These are phyloP conservation scores for Amanita phalloides DNA, from an alignment of 768 basidiomycete genomes.

Conservation along the genomic window DNA sequence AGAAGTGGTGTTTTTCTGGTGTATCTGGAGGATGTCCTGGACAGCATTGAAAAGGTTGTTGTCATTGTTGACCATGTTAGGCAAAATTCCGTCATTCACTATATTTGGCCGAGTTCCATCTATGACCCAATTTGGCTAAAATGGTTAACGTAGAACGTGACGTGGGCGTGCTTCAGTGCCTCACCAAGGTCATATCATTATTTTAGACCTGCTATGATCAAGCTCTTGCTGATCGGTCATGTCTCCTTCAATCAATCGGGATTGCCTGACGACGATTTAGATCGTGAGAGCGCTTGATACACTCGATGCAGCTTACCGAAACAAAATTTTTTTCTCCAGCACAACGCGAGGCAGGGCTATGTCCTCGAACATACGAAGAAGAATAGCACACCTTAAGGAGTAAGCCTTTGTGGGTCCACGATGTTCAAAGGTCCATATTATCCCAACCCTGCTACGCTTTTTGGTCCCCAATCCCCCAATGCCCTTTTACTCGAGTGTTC, in stretches of 20 bases:
- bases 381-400: conserved; percentile 1
- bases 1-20: neutral
- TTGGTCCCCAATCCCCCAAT: neutral
- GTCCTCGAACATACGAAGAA: conserved; percentile 1
- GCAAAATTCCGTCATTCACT: too few species aligned
- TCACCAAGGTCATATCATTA: neutral
- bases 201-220: neutral
- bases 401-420: conserved; percentile 1
- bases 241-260: neutral
- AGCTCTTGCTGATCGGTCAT: neutral
- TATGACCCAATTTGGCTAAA: neutral
- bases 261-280: neutral
- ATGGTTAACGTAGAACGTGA: neutral
- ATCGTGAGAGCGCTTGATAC: conserved; percentile 1
- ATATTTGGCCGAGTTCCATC: neutral
- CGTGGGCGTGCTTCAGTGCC: neutral
- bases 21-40: neutral
- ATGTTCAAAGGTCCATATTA: neutral
- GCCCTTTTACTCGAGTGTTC: neutral
- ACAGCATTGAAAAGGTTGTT: neutral
- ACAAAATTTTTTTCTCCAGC: neutral
- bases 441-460: neutral
- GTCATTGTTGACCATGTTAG: neutral
- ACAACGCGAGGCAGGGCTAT: conserved; percentile 2
- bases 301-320: neutral